Base-by-base conservation (phyloP, 2,329 filamentous ascomycete genomes). In the Pseudofabraea citricarpa region DNA sequence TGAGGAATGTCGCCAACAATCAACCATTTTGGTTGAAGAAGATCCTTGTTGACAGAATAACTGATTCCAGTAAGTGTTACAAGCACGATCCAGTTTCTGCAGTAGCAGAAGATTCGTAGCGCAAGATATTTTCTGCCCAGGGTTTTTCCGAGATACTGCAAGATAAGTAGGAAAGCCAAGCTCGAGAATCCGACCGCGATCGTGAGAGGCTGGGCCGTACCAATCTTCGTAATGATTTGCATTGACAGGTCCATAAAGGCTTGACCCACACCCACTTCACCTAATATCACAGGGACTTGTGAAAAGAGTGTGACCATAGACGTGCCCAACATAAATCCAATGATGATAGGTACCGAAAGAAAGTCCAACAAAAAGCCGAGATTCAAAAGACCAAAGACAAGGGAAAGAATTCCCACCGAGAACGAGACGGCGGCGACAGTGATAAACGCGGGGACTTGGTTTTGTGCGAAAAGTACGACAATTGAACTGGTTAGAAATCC, bases 41-140 rank as follows among this genome's bases (percentile, higher is more conserved):
- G 40, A 27, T 43, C 24, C 33, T 71, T 74, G 64, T 84, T 85
- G 47, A 82, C 73, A 2, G 71, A 71, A 47, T 81, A 45, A 90
- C 96, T 27, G 78, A 81, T 56, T 95, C 95, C 59, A 80, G 95
- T 15, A 85, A 90, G 2, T 90, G 90, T n/a, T 89, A 95, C 61
- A 95, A 90, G 1, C 88, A 96, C 68, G 94, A 86, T 56, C 87
- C 87, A 4, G 76, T 95, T 8, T 95, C 95, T 58, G 90, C 90
- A 41, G 90, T 90, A 56, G 95, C 74, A 72, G 6, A 81, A 56
- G 26, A 81, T 70, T 69, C 76, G 79, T 51, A 83, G 63, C 18
- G 70, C 55, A 52, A 74, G 77, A 64, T 72, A 73, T 57, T 72
- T 73, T 48, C 70, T 72, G 8, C 77, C 77, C 72, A 75, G 82